Conservation (phyloP, 352 stramenopile genomes). For the Phytophthora palmivora region DNA sequence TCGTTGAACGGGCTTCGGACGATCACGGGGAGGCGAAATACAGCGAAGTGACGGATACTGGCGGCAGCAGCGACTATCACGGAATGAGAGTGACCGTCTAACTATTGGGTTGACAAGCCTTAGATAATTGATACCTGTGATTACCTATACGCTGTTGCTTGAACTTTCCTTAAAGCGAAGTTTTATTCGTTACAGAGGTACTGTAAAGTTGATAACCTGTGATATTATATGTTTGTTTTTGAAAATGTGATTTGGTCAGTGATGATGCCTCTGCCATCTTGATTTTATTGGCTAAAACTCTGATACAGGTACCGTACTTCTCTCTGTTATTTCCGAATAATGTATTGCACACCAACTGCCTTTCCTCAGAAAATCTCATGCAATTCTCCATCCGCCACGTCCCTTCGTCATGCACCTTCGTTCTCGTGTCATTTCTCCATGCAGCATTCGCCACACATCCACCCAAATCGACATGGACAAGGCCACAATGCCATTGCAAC, state of each 20-base stretch:
- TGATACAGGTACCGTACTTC: slow-evolving; percentile 12
- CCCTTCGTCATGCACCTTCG: slow-evolving; percentile 24
- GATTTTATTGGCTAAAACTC: slow-evolving; percentile 7
- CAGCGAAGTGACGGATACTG: neutral
- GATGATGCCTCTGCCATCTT: slow-evolving; percentile 19
- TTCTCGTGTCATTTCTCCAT: slow-evolving; percentile 8
- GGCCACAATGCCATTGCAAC: slow-evolving; percentile 3
- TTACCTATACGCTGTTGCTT: neutral
- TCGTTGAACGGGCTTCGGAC: neutral
- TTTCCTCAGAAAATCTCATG: slow-evolving; percentile 2
- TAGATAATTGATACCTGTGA: neutral
- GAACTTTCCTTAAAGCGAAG: too few relatives aligned
- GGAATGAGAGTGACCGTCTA: slow-evolving; percentile 26
- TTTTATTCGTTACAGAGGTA: neutral
- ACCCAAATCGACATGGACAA: neutral
- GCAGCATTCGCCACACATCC: neutral
- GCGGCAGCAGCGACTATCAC: neutral
- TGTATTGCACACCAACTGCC: slow-evolving; percentile 13
- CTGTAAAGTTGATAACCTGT: neutral
- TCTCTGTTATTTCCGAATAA: neutral
- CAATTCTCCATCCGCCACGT: too few relatives aligned
- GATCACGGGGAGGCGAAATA: slow-evolving; percentile 1
- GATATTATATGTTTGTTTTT: neutral
- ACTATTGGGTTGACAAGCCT: slow-evolving; percentile 7
- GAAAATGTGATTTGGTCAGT: neutral